A percentile compares a stretch with the other conserved stretches of the same genome.
Conservation (phyloP, 768 basidiomycete genomes). For the Lentinula detonsa region DNA sequence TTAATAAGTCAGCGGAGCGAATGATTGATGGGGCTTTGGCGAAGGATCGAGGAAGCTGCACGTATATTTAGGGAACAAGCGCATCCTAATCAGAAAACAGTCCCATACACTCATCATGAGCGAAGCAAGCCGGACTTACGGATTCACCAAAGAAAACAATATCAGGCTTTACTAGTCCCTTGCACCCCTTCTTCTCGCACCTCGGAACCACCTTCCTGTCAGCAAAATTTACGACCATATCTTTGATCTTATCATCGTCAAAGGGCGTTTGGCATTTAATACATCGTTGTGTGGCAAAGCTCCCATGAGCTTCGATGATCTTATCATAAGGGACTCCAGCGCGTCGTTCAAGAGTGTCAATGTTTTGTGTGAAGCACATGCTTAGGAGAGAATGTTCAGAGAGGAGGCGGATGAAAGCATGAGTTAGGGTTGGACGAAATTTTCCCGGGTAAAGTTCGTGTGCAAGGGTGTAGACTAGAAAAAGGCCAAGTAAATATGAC, state of each 20-base stretch:
- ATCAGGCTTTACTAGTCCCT: conserved; percentile 84
- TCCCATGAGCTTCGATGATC: conserved; percentile 94
- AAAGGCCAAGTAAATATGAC: not conserved
- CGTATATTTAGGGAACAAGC: not conserved
- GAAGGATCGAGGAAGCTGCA: conserved; percentile 56
- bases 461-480: conserved; percentile 81
- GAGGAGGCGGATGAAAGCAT: conserved; percentile 85
- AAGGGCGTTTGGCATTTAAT: conserved; percentile 61
- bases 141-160: conserved; percentile 91
- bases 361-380: conserved; percentile 86
- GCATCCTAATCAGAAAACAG: too few species aligned
- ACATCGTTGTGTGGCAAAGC: conserved; percentile 85
- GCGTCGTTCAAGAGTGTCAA: conserved; percentile 84
- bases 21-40: conserved; percentile 63
- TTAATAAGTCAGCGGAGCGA: conserved; percentile 78
- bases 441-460: conserved; percentile 90
- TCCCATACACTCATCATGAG: not conserved
- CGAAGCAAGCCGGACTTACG: conserved; percentile 30
- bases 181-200: conserved; percentile 51
- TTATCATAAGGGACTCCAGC: conserved; percentile 70
- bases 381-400: conserved; percentile 62
- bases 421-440: conserved; percentile 82
- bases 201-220: conserved; percentile 53
- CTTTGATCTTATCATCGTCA: conserved; percentile 63
- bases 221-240: conserved; percentile 34